A percentile compares a stretch with the other conserved stretches of the same genome.
Conservation (phyloP, 768 basidiomycete genomes). For the Leccinellum luteum region DNA sequence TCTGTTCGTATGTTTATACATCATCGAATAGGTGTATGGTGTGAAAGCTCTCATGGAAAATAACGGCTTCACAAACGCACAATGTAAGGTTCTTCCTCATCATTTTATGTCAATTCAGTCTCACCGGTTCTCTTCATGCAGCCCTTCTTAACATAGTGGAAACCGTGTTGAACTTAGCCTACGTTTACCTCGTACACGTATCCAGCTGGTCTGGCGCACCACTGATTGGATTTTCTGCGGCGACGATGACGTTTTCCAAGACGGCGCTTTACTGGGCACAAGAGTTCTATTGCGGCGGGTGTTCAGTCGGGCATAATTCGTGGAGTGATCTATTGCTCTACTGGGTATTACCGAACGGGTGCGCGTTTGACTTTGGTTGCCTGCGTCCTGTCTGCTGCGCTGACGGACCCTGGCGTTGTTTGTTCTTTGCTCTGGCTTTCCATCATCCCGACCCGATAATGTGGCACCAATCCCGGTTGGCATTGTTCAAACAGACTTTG, state of each 20-base stretch:
- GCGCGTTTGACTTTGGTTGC: conserved; percentile 26
- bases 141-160: conserved; percentile 81
- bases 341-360: conserved; percentile 84
- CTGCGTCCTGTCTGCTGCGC: background rate
- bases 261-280: conserved; percentile 80
- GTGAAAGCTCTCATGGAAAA: conserved; percentile 56
- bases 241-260: conserved; percentile 80
- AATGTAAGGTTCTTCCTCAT: conserved; percentile 50
- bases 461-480: background rate
- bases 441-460: background rate
- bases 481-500: conserved; percentile 52
- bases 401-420: background rate
- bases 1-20: conserved; percentile 35
- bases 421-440: background rate
- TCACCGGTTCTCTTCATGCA: conserved; percentile 23
- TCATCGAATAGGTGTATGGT: conserved; percentile 62
- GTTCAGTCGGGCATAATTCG: conserved; percentile 74
- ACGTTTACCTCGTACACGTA: conserved; percentile 74
- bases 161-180: conserved; percentile 67
- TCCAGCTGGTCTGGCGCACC: conserved; percentile 61
- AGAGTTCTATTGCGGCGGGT: conserved; percentile 76
- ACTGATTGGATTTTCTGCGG: conserved; percentile 69
- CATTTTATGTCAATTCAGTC: background rate
- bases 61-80: conserved; percentile 83
- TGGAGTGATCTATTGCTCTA: conserved; percentile 47